A percentile compares a stretch with the other conserved stretches of the same genome.
Evolutionary conservation across 2,329 filamentous ascomycete species (phyloP).

Genomic region (Sarocladiaceae sp.): DNA sequence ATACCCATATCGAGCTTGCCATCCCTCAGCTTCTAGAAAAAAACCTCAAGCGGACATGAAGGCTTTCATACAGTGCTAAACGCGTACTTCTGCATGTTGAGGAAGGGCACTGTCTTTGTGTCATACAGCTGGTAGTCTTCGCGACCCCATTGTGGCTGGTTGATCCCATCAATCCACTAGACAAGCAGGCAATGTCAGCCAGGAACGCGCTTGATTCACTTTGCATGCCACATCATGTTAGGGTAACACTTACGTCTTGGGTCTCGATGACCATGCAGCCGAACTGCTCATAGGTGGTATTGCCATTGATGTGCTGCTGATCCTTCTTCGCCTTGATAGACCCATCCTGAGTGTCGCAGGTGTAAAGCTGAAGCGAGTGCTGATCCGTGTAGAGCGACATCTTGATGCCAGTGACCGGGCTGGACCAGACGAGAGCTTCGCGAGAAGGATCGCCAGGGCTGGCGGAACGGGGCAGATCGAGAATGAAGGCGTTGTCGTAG

Average conservation of each 20-base stretch:
- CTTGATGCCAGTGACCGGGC: conserved; percentile 8
- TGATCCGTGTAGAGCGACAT: conserved; percentile 7
- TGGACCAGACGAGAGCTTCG: conserved; percentile 7
- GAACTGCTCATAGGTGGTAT: conserved; percentile 8
- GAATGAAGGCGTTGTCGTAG: conserved; percentile 8
- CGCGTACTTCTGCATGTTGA: conserved; percentile 8
- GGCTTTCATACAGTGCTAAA: conserved; percentile 7
- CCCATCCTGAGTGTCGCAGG: conserved; percentile 8
- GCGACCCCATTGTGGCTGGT: conserved; percentile 6
- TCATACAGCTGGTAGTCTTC: conserved; percentile 7
- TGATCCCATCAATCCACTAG: conserved; percentile 8
- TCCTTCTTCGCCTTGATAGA: conserved; percentile 7
- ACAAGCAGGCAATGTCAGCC: background rate
- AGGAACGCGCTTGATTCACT: background rate
- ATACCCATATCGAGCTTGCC: no score
- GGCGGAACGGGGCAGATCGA: conserved; percentile 7
- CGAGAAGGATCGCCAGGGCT: conserved; percentile 1
- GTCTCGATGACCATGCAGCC: conserved; percentile 9
- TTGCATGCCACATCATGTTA: no score
- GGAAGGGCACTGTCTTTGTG: conserved; percentile 7
- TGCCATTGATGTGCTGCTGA: conserved; percentile 8
- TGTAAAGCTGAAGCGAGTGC: conserved; percentile 6
- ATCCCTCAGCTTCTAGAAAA: background rate
- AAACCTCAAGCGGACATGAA: no score
- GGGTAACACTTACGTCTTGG: background rate